Evolutionary conservation across 2,329 filamentous ascomycete genomes (phyloP).

Genomic region (Myriosclerotinia curreyana): DNA sequence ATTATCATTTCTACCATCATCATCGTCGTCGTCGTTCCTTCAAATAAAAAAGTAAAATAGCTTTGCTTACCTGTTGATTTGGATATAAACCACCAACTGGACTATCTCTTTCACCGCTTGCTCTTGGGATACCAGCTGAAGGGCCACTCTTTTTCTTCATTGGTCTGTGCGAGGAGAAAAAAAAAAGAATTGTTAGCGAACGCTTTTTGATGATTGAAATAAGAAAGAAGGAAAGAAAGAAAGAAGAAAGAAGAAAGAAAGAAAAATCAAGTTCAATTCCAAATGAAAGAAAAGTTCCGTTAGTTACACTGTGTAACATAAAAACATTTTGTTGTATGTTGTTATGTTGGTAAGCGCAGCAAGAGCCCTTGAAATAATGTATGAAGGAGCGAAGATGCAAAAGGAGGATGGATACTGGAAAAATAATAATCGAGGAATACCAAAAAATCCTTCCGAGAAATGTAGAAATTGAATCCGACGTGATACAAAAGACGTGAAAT

Average conservation of each 20-base stretch:
- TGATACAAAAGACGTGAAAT: conserved; percentile 22
- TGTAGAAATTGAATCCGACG: conserved; percentile 17
- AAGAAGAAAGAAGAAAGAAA: too few species aligned
- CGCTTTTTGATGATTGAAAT: conserved; percentile 20
- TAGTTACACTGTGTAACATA: conserved; percentile 34
- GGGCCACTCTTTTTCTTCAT: conserved; percentile 64
- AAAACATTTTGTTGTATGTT: conserved; percentile 18
- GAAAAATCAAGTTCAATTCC: conserved; percentile 3
- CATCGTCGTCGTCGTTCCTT: neutral
- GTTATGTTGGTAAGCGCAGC: conserved; percentile 2
- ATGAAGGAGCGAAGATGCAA: conserved; percentile 4
- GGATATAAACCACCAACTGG: conserved; percentile 47
- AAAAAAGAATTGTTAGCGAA: conserved; percentile 29
- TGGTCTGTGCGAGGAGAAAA: conserved; percentile 50
- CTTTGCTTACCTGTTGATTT: conserved; percentile 19
- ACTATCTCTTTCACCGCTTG: conserved; percentile 61
- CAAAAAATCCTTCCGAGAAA: conserved; percentile 17
- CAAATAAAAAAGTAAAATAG: neutral
- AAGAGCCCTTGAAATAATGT: conserved; percentile 16
- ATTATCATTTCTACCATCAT: neutral
- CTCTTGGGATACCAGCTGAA: conserved; percentile 65
- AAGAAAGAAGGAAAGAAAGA: conserved; percentile 13
- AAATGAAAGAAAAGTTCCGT: conserved; percentile 20
- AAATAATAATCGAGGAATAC: conserved; percentile 7
- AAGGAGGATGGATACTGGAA: neutral